Evolutionary conservation across 2,329 filamentous ascomycete genomes (phyloP).

Genomic region (Teratosphaeria epicoccoides): DNA sequence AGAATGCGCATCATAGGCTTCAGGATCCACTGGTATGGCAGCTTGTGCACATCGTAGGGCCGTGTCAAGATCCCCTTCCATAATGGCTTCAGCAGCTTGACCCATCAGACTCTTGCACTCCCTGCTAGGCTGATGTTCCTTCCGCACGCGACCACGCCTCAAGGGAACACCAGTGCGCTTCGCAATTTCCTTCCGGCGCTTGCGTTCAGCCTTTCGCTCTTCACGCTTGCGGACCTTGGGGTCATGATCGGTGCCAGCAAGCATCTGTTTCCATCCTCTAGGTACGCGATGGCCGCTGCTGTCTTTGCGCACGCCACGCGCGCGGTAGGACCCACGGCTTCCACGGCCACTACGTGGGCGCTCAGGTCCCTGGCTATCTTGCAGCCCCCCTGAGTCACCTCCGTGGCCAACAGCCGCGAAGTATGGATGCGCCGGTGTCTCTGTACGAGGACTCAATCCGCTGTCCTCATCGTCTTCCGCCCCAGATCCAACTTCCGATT

Average conservation of each 20-base stretch:
- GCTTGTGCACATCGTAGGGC: slow-evolving; percentile 43
- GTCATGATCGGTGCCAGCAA: slow-evolving; percentile 21
- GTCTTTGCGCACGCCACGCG: neutral
- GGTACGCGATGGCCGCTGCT: neutral
- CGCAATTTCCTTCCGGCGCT: neutral
- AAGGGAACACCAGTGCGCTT: slow-evolving; percentile 10
- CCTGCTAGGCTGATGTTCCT: slow-evolving; percentile 56
- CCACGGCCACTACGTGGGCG: slow-evolving; percentile 8
- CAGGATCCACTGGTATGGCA: slow-evolving; percentile 48
- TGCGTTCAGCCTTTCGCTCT: neutral
- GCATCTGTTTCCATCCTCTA: slow-evolving; percentile 18
- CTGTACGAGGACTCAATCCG: neutral
- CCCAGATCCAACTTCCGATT: neutral
- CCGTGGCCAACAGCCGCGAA: neutral
- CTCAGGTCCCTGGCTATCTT: neutral
- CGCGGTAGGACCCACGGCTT: slow-evolving; percentile 1
- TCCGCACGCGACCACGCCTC: slow-evolving; percentile 23
- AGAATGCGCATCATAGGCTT: slow-evolving; percentile 52
- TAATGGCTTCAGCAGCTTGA: slow-evolving; percentile 57
- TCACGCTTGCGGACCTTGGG: slow-evolving; percentile 1
- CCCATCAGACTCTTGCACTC: slow-evolving; percentile 60
- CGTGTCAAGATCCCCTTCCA: slow-evolving; percentile 49
- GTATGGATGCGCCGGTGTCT: neutral
- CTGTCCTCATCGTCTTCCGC: neutral
- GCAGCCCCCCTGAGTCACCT: neutral